Evolutionary conservation across 805 yeast genomes (phyloP), one percentile per base, ranked within the genome.

Genomic region (Millerago galiae): DNA sequence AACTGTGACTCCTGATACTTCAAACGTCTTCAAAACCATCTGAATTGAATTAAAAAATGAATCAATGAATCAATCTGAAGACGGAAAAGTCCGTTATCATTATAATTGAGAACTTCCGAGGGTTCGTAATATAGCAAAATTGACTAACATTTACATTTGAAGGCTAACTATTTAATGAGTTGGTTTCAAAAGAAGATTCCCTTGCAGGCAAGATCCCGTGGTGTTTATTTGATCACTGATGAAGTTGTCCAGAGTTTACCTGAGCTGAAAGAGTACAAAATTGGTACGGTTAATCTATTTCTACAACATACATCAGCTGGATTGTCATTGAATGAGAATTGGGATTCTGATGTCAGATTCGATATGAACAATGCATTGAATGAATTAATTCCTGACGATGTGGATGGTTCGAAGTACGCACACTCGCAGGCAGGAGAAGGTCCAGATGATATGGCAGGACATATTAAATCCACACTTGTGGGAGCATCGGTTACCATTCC

Each of bases 401-500:
- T 50, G 11, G 47, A 53, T 33, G 59, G 57, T 2, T 46, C 50
- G 13, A 46, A 51, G 29, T 57, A 55, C 40, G 38, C 39, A 28
- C 61, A 57, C 35, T 48, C 53, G 2, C 43, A 44, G 6, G 75
- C 72, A 12, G 91, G 82, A 42, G 95, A 85, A 60, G 95, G 87
- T 1, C 72, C 84, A 3, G 95, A 86, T 57, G 95, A 85, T 58
- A 81, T 84, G 89, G 86, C 91, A 2, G 84, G 90, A 1, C 95
- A 85, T 59, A 79, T 80, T 40, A 80, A 83, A 56, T 70, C 83
- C 15, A 62, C 76, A 2, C 46, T 76, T 37, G 71, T 81, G 9
- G 93, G 95, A 15, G 81, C 77, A 8, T 69, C 77, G 4, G 63
- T 85, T 24, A 67, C 75, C 4, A 76, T 85, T 34, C 95, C 95